Conservation (phyloP, 2,329 filamentous ascomycete species). For the Xylaria sp. region DNA sequence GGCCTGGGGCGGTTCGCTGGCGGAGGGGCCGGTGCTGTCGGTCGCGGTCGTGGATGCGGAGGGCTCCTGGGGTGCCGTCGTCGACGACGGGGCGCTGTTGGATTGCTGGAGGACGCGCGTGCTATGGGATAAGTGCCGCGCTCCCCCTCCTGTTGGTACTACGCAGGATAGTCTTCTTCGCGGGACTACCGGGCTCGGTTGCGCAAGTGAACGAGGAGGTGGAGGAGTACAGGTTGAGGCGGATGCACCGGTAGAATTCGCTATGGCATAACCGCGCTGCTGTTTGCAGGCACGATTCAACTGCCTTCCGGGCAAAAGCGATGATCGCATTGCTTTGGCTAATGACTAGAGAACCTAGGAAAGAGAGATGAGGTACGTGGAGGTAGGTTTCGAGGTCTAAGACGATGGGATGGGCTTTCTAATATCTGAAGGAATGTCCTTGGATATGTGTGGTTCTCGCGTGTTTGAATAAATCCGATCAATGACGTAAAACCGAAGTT, state of each 20-base stretch:
- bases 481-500: too few species aligned
- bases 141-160: neutral
- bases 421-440: too few species aligned
- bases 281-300: slow-evolving; percentile 32
- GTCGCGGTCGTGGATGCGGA: neutral
- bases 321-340: slow-evolving; percentile 28
- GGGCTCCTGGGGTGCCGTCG: neutral
- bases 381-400: neutral
- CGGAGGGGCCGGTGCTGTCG: neutral
- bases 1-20: neutral
- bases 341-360: neutral
- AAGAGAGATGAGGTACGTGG: neutral
- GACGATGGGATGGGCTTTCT: too few species aligned
- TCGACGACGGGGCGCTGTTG: slow-evolving; percentile 6
- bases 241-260: slow-evolving; percentile 6
- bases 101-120: slow-evolving; percentile 5
- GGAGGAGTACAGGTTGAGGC: neutral
- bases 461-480: slow-evolving; percentile 13
- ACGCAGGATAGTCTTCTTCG: neutral
- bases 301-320: slow-evolving; percentile 23
- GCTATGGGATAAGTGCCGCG: neutral
- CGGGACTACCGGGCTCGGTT: neutral
- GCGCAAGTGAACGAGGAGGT: neutral
- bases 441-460: neutral
- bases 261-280: slow-evolving; percentile 14